These are phyloP conservation scores for Lentinus brumalis DNA, from an alignment of 768 basidiomycete genomes.

Conservation along the genomic window DNA sequence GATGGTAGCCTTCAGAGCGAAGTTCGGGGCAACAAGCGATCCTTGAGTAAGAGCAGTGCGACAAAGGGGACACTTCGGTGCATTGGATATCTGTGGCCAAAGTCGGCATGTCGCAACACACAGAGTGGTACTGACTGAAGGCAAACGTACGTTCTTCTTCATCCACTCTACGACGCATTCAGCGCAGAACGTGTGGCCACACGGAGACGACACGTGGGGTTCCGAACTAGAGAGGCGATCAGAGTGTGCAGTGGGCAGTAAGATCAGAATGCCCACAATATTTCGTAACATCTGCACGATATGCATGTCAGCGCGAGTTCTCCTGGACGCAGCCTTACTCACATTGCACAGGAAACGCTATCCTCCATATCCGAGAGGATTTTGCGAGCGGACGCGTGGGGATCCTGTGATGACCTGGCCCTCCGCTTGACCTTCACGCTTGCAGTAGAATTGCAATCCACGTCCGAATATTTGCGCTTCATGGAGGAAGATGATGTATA, in stretches of 20 bases:
- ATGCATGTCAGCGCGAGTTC: not conserved
- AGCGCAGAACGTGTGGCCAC: constrained; percentile 75
- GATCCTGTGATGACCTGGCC: constrained; percentile 44
- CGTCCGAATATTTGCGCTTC: constrained; percentile 8
- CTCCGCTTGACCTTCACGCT: constrained; percentile 36
- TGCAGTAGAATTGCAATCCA: not conserved
- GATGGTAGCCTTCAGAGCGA: constrained; percentile 59
- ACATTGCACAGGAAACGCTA: constrained; percentile 76
- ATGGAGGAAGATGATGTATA: not conserved
- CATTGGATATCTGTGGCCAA: constrained; percentile 9
- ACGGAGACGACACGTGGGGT: constrained; percentile 66
- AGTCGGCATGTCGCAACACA: not conserved
- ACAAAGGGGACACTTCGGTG: constrained; percentile 61
- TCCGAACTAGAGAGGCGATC: constrained; percentile 47
- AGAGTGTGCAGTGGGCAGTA: not conserved
- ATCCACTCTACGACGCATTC: constrained; percentile 67
- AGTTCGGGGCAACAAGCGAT: constrained; percentile 63
- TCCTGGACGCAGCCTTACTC: constrained; percentile 30
- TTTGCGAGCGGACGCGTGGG: constrained; percentile 25
- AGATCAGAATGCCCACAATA: constrained; percentile 49
- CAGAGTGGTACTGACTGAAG: not conserved
- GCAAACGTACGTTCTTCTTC: constrained; percentile 46
- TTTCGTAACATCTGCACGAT: constrained; percentile 62
- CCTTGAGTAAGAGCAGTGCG: constrained; percentile 45
- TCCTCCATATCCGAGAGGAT: constrained; percentile 56